Conservation (phyloP, 2,329 filamentous ascomycete species). For the Aspergillus aculeatus region DNA sequence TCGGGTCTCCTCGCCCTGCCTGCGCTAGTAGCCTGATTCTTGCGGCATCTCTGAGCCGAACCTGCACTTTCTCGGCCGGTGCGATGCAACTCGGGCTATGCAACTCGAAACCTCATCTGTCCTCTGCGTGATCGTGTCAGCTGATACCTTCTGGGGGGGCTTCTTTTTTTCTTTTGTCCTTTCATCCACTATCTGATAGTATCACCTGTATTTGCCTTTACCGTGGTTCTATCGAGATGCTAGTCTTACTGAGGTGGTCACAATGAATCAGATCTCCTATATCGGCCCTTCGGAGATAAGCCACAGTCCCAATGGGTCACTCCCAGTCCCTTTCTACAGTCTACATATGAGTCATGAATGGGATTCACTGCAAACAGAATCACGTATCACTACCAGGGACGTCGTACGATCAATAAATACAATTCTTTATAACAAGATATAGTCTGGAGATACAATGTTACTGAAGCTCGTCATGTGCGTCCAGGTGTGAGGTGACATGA, state of each 20-base stretch:
- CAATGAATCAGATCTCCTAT: slow-evolving; percentile 3
- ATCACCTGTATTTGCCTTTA: not conserved
- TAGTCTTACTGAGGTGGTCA: not conserved
- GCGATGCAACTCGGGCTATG: not conserved
- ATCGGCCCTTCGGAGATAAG: not conserved
- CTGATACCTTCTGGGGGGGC: not conserved
- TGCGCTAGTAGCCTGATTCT: slow-evolving; percentile 6
- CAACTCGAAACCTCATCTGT: not conserved
- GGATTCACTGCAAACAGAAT: not conserved
- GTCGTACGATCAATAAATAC: slow-evolving; percentile 6
- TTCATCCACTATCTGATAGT: slow-evolving; percentile 3
- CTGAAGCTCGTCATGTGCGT: not conserved
- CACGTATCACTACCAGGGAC: not conserved
- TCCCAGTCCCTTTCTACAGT: not conserved
- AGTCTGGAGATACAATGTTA: not conserved
- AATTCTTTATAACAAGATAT: not conserved
- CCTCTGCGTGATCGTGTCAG: slow-evolving; percentile 1
- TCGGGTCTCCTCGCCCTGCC: not conserved
- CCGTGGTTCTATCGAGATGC: not conserved
- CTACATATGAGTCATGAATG: not conserved
- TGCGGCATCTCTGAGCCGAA: slow-evolving; percentile 4
- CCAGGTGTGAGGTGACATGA: slow-evolving; percentile 1
- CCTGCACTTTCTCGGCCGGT: slow-evolving; percentile 5
- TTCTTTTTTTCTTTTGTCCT: not conserved
- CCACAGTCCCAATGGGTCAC: not conserved